Base-by-base conservation (phyloP, 805 yeast genomes). In the Saccharomycopsis sp. region DNA sequence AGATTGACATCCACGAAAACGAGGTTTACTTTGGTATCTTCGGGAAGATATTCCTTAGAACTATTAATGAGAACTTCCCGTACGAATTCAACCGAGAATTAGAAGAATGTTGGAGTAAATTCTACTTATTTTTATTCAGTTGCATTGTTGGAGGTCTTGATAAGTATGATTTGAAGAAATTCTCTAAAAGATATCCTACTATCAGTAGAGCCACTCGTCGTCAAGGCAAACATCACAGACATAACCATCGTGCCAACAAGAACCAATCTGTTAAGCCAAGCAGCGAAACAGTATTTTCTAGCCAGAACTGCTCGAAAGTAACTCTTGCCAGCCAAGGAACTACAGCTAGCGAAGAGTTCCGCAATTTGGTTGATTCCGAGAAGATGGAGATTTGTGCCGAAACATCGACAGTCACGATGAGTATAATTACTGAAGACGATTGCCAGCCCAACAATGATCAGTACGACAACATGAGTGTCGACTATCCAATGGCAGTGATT, bases 131-230 rank as follows among this genome's bases (percentile, higher is more conserved):
- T 29, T 54, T 61, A 42, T 61, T 61, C 47, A 58, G 63, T 23
- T 61, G 61, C 49, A 56, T 61, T 47, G 63, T 58, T 25, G 63
- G 63, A 29, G 63, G 63, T 9, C 54, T 58, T n/a, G 56, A 20
- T 20, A 17, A 17, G 2, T 24, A 41, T 12, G 60, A 57, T 14
- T 47, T 47, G n/a, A 24, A 15, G 25, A 57, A 24, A 25, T n/a
- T 17, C 19, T 47, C 8, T n/a, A 47, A 47, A 20, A 54, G 49
- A 54, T 17, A 25, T 9, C 19, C 25, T 20, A 14, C 2, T 24
- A 23, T 9, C 19, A n/a, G 24, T n/a, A 3, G n/a, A 25, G 9
- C 9, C 20, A 8, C 3, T 44, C 49, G 49, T 44, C 49, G 22
- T 8, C 49, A 19, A 17, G 22, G 22, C 20, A n/a, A 44, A 17